A percentile compares a stretch with the other conserved stretches of the same genome.
Evolutionary conservation across 2,329 filamentous ascomycete genomes (phyloP).

Genomic region (Aspergillus neotritici): DNA sequence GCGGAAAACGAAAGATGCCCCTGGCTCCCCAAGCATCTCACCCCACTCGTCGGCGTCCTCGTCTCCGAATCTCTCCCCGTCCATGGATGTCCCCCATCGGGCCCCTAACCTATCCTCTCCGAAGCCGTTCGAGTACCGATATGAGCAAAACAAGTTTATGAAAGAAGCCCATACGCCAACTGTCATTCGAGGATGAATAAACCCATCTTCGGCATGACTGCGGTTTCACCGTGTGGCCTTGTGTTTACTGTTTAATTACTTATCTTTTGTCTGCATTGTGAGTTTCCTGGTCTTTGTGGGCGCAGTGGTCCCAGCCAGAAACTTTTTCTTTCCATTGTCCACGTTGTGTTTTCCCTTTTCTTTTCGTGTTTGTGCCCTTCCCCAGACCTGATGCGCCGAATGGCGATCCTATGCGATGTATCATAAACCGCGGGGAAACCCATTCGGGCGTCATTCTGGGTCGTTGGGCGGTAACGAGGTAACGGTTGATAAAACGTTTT

Average conservation of each 20-base stretch:
- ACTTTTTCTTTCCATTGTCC: slow-evolving; percentile 6
- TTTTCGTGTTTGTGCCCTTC: slow-evolving; percentile 11
- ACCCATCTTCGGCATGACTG: slow-evolving; percentile 2
- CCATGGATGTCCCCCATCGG: slow-evolving; percentile 14
- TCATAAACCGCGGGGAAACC: slow-evolving; percentile 30
- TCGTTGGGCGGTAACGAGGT: neutral
- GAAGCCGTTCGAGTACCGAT: slow-evolving; percentile 22
- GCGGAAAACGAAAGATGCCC: too few species aligned
- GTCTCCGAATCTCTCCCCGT: slow-evolving; percentile 24
- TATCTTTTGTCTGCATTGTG: neutral
- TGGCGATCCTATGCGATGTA: slow-evolving; percentile 22
- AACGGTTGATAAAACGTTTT: neutral
- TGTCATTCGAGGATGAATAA: slow-evolving; percentile 25
- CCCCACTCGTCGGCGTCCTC: slow-evolving; percentile 13
- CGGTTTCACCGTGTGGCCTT: neutral
- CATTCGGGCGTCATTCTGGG: slow-evolving; percentile 10
- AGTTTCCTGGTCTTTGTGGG: too few species aligned
- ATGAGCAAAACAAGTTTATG: slow-evolving; percentile 19
- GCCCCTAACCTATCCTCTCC: slow-evolving; percentile 10
- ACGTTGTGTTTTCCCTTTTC: slow-evolving; percentile 1
- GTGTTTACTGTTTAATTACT: neutral
- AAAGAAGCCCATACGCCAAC: slow-evolving; percentile 22
- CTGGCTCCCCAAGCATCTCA: neutral
- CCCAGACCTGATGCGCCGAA: too few species aligned
- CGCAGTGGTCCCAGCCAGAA: slow-evolving; percentile 6